Percentiles rank a stretch among this genome's conserved stretches.
phyloP scores from a whole-genome alignment of 176 grass and related monocot species.

The Ensete glaucum region DNA sequence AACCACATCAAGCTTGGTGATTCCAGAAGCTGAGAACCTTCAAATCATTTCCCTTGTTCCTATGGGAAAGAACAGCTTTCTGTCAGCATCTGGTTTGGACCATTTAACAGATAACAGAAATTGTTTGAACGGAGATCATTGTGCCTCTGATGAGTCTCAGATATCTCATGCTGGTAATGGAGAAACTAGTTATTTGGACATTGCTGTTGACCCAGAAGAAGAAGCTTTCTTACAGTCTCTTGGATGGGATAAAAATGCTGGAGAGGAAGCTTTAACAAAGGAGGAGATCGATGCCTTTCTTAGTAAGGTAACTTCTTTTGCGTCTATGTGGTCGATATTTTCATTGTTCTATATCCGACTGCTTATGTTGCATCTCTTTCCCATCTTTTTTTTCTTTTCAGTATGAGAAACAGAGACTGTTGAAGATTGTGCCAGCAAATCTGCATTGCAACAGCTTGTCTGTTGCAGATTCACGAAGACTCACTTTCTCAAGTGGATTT shows the following conservation, averaged over 20 bases:
- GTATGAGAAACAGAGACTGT: background rate
- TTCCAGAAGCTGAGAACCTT: background rate
- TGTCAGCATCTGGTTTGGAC: background rate
- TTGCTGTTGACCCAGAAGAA: conserved; percentile 34
- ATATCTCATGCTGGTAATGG: background rate
- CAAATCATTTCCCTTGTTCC: background rate
- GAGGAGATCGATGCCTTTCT: conserved; percentile 43
- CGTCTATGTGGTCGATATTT: background rate
- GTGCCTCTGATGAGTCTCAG: background rate
- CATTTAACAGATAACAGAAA: conserved; percentile 9
- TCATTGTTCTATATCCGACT: background rate
- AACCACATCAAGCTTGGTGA: background rate
- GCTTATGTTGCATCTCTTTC: background rate
- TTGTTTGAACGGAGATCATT: conserved; percentile 1
- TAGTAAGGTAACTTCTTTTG: conserved; percentile 20
- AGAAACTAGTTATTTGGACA: conserved; percentile 12
- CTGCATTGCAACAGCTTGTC: background rate
- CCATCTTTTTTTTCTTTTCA: background rate
- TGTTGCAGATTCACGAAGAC: background rate
- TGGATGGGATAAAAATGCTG: conserved; percentile 40
- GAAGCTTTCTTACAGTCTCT: conserved; percentile 31
- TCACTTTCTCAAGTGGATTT: background rate
- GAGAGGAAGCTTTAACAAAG: conserved; percentile 26
- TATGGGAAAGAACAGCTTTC: background rate
- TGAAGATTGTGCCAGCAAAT: background rate